These are phyloP conservation scores for Aristolochia fimbriata DNA, from an alignment of 164 flowering plant species.

Conservation along the genomic window DNA sequence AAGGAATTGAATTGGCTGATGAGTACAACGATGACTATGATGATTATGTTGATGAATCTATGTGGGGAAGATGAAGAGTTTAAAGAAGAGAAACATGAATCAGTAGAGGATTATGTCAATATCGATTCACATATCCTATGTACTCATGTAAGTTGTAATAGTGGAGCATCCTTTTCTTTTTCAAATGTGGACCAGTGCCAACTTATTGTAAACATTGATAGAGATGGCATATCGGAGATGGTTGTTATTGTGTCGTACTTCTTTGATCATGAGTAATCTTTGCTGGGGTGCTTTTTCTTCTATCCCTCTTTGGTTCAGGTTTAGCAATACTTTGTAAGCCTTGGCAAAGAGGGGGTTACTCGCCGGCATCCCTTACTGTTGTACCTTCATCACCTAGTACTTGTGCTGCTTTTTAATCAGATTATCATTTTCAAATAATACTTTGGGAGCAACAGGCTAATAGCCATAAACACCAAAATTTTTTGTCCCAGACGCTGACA, in stretches of 20 bases:
- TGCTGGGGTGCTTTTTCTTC: not conserved
- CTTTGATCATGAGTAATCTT: slow-evolving; percentile 89
- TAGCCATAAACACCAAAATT: too few relatives aligned
- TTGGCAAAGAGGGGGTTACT: too few relatives aligned
- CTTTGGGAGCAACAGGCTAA: too few relatives aligned
- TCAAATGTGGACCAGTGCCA: not conserved
- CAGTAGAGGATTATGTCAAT: slow-evolving; percentile 69
- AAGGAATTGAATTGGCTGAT: slow-evolving; percentile 82
- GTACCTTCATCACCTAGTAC: too few relatives aligned
- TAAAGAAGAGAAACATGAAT: slow-evolving; percentile 75
- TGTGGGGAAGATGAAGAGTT: slow-evolving; percentile 99
- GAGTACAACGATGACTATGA: slow-evolving; percentile 97
- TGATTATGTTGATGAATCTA: slow-evolving; percentile 83
- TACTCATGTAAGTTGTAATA: slow-evolving; percentile 72
- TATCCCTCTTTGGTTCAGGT: too few relatives aligned
- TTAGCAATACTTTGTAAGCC: too few relatives aligned
- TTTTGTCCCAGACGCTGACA: too few relatives aligned
- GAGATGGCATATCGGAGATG: slow-evolving; percentile 91
- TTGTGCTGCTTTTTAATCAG: too few relatives aligned
- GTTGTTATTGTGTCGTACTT: slow-evolving; percentile 92
- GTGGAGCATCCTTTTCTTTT: not conserved
- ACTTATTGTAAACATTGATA: slow-evolving; percentile 59
- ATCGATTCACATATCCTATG: slow-evolving; percentile 80
- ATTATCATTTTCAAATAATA: too few relatives aligned
- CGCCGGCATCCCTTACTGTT: too few relatives aligned